Base-by-base conservation (phyloP, 2,329 filamentous ascomycete genomes). In the Xylariaceae sp. region DNA sequence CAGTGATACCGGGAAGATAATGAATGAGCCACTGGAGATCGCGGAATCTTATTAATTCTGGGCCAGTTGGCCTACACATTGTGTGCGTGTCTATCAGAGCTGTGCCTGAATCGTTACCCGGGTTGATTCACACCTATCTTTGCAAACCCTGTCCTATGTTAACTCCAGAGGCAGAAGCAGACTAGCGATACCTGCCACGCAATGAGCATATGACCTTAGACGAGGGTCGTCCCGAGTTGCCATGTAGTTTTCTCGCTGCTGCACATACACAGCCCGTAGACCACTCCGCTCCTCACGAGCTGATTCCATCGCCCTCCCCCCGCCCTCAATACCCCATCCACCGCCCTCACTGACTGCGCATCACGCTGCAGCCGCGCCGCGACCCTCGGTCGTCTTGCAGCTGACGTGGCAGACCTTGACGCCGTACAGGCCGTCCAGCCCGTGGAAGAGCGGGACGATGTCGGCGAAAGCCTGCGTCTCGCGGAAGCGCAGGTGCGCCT, bases 351-450 rank as follows among this genome's bases (percentile, higher is more conserved):
- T 23, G 8, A 23, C 21, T 8, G 7, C 21, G 8, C 21, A 23
- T 23, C 21, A 7, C 21, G 21, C n/a, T 12, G 12, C 24, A 13
- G 5, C 24, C 24, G 12, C 5, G 5, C n/a, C 24, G 12, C 24
- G 5, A 7, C 24, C 27, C 7, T 9, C 29, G 17, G 25, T 13
- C 13, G 36, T 39, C 18, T 34, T 40, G 12, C 36, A 42, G 22
- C 31, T 34, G 11, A 51, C 38, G 32, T 42, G 30, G 12, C 32
- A 38, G 22, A 50, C 11, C 27, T 50, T 39, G 22, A 44, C 21
- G 1, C 37, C 43, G 39, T 36, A 41, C 14, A 50, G 12, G 3
- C 41, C 42, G 13, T 38, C 34, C 9, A 50, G 12, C 2, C 16
- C 28, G 19, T 23, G 14, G 12, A 53, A 10, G 26, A 33, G 10